Base-by-base conservation (phyloP, 2,329 filamentous ascomycete species). In the Fusarium chaquense region DNA sequence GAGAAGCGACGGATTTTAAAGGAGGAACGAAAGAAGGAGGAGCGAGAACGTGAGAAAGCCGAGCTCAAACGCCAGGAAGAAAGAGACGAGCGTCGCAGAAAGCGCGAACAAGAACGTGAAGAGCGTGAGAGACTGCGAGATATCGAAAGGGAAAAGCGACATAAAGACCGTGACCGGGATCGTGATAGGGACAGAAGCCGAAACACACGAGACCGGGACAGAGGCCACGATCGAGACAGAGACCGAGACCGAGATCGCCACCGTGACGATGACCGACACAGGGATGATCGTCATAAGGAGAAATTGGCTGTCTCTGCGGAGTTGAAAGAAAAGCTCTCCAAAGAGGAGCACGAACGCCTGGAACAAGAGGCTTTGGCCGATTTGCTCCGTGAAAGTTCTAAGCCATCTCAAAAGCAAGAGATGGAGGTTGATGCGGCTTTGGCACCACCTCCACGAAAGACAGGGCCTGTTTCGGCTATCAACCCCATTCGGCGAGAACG, bases 311-410 rank as follows among this genome's bases (percentile, higher is more conserved):
- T 80, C 38, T 76, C 84, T 1, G 83, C 83, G 58, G 81, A 85
- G 43, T 75, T 82, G 41, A 85, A 86, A 75, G 84, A 87, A 73
- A 81, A 85, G 50, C 81, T 89, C 13, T 85, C 86, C 9, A 85
- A 87, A 63, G 87, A 89, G 68, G 86, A 89, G 40, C 83, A 86
- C 28, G 84, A 88, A 56, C 81, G 83, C 20, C 81, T 89, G 10
- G 87, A 89, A 71, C 83, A 85, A 71, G 85, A 88, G 69, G 87
- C 87, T 2, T 78, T 89, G 62, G 85, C 84, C 22, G 85, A 89
- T 63, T 81, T 89, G 16, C 76, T 89, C 15, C 82, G 87, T n/a
- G 87, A 89, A 71, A 89, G 86, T 76, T 87, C 83, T 55, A 83
- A 83, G 44, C 79, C 81, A 28, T 76, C 81, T 5, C 78, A 81